Evolutionary conservation across 2,329 filamentous ascomycete species (phyloP).

Genomic region (Davidsoniella eucalypti): DNA sequence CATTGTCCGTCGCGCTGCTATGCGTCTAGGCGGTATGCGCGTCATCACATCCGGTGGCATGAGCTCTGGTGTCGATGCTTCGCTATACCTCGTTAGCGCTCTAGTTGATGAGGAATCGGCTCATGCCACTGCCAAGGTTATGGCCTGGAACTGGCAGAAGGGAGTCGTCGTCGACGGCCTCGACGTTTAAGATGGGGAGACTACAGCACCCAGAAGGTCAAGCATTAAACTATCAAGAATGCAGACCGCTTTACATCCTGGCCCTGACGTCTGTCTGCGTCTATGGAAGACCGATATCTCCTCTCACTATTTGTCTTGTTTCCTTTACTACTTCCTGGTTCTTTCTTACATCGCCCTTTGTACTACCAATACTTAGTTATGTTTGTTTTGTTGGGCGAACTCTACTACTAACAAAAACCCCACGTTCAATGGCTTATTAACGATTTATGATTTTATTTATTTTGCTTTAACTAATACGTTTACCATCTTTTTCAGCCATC

Average conservation of each 20-base stretch:
- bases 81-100: conserved; percentile 71
- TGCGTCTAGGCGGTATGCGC: conserved; percentile 52
- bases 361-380: background rate
- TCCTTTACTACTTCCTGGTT: background rate
- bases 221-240: too few species aligned
- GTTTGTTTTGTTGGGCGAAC: background rate
- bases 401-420: background rate
- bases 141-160: conserved; percentile 79
- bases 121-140: conserved; percentile 53
- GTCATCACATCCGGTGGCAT: conserved; percentile 70
- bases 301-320: background rate
- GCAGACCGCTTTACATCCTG: too few species aligned
- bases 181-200: conserved; percentile 44
- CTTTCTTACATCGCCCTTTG: background rate
- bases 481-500: too few species aligned
- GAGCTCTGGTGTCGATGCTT: conserved; percentile 66
- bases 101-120: conserved; percentile 64
- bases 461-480: background rate
- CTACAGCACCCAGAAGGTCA: too few species aligned
- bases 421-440: conserved; percentile 4
- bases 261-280: background rate
- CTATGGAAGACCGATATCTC: background rate
- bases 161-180: conserved; percentile 70
- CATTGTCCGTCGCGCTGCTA: conserved; percentile 58
- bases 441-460: conserved; percentile 4